Base-by-base conservation (phyloP, 108 stramenopile species). In the Cylindrotheca closterium region DNA sequence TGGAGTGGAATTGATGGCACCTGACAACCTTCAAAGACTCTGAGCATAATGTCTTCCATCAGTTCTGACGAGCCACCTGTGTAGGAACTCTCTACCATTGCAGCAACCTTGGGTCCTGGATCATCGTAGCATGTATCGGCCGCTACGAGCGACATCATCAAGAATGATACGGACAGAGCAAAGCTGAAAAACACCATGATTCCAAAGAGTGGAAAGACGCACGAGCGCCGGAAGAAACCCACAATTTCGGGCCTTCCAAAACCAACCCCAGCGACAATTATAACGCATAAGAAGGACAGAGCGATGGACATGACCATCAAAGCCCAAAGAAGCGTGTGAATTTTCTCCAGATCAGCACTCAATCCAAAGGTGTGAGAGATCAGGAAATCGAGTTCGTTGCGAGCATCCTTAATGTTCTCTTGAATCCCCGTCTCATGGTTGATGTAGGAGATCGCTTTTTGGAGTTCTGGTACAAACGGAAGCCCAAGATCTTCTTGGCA, bases 71-170 rank as follows among this genome's bases (percentile, higher is more conserved):
- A 42, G 10, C 37, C 37, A n/a, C n/a, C n/a, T 42, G 37, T 10
- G 15, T 37, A 34, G 18, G n/a, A n/a, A 19, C 7, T 51, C 51
- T 23, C 51, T 17, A 51, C 51, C 12, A 23, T 51, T 51, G 51
- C 51, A 17, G 21, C 51, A 51, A 51, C 22, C 22, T 51, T 51
- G 51, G 51, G n/a, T 17, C 22, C 51, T 17, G 51, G 22, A 19
- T 51, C 51, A n/a, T 23, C 51, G 37, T 42, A 42, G 37, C 37
- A 42, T 10, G 37, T 42, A 15, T 42, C 37, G 7, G 37, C 37
- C 7, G 15, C 37, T 7, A 42, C 37, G 10, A 42, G 37, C 15
- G 37, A 42, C 15, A 15, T 15, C 7, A 42, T 42, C 37, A 42
- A 10, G 37, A 42, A 42, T 15, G 10, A 7, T 7, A 42, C 15